Evolutionary conservation across 1,284 basidiomycete species (phyloP).

Genomic region (Peniophora sp.): DNA sequence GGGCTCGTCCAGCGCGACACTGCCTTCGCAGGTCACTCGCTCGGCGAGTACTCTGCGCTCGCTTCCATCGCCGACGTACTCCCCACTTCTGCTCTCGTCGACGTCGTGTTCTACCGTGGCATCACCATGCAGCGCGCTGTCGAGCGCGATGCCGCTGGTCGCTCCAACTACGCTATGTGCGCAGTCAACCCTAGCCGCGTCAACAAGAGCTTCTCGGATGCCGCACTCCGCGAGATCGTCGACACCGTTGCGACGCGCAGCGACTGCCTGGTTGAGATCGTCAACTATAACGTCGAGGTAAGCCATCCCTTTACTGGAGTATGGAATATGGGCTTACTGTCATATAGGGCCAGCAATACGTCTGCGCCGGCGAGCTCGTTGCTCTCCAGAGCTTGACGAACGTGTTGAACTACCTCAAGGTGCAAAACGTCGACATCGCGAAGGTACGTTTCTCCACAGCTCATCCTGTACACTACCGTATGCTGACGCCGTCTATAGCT

Average conservation of each 20-base stretch:
- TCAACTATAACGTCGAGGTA: neutral
- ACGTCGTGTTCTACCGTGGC: slow-evolving; percentile 86
- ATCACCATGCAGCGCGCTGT: slow-evolving; percentile 1
- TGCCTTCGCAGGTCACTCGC: slow-evolving; percentile 94
- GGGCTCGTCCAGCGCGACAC: slow-evolving; percentile 91
- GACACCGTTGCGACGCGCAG: neutral
- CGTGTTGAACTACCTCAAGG: slow-evolving; percentile 79
- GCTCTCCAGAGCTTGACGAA: slow-evolving; percentile 73
- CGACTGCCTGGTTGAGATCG: neutral
- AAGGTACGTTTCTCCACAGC: slow-evolving; percentile 49
- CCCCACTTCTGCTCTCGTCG: slow-evolving; percentile 91
- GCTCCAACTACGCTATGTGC: slow-evolving; percentile 1
- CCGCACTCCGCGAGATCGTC: neutral
- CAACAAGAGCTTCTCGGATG: neutral
- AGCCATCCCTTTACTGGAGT: slow-evolving; percentile 2
- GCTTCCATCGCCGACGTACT: slow-evolving; percentile 96
- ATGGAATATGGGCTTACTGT: slow-evolving; percentile 5
- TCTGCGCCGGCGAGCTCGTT: slow-evolving; percentile 92
- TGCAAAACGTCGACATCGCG: slow-evolving; percentile 93
- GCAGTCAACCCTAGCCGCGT: neutral
- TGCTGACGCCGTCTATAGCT: slow-evolving; percentile 40
- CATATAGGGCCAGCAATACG: slow-evolving; percentile 84
- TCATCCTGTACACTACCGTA: too few species aligned
- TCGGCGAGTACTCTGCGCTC: slow-evolving; percentile 96
- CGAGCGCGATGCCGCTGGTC: neutral